Evolutionary conservation across 2,329 filamentous ascomycete genomes (phyloP).

Genomic region (Camillea tinctor): DNA sequence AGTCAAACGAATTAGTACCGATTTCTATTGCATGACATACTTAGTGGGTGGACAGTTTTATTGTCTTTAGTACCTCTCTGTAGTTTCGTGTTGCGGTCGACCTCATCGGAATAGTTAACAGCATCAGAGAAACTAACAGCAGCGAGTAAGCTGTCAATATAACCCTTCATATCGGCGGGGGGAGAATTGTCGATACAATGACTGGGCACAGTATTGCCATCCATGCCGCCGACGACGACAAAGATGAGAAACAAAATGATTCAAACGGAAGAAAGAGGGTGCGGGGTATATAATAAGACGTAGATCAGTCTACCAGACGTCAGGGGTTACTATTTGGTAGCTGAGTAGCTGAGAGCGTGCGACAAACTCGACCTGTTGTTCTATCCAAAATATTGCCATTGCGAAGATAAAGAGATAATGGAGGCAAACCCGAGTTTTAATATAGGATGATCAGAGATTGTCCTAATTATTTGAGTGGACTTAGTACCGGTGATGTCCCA

Average conservation of each 20-base stretch:
- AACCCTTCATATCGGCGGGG: background rate
- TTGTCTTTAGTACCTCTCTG: background rate
- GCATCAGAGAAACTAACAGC: background rate
- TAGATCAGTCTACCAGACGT: background rate
- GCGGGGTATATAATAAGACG: background rate
- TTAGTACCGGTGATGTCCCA: background rate
- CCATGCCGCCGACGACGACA: background rate
- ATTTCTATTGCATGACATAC: background rate
- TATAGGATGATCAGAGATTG: background rate
- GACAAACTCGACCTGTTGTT: background rate
- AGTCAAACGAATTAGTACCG: background rate
- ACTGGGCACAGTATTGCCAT: background rate
- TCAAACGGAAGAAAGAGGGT: background rate
- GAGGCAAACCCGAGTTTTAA: background rate
- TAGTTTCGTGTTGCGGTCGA: background rate
- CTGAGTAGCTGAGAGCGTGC: background rate
- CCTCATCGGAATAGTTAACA: background rate
- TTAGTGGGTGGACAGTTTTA: background rate
- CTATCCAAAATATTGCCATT: background rate
- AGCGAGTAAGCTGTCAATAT: background rate
- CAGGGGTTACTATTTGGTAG: background rate
- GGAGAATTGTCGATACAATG: background rate
- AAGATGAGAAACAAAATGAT: background rate
- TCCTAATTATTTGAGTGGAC: background rate
- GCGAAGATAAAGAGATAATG: background rate